Percentiles rank a stretch among this genome's conserved stretches.
phyloP scores from a whole-genome alignment of 768 basidiomycete species.

The Saitozyma podzolica region DNA sequence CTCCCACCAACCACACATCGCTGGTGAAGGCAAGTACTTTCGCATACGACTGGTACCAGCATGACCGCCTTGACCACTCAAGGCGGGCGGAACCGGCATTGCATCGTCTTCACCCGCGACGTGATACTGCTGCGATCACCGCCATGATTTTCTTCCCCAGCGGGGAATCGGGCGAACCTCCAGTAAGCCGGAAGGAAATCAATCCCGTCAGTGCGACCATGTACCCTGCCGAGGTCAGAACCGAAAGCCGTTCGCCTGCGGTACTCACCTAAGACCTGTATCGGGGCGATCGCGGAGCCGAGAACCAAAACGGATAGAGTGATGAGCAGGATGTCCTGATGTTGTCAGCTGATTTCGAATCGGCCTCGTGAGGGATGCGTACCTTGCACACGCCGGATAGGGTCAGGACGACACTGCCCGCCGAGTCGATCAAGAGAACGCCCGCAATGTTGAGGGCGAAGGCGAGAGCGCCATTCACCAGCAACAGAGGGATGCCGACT shows the following conservation, averaged over 20 bases:
- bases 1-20: too few relatives aligned
- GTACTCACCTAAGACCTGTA: conserved; percentile 10
- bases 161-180: conserved; percentile 1
- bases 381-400: conserved; percentile 15
- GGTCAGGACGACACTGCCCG: conserved; percentile 24
- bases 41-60: too few relatives aligned
- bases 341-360: background rate
- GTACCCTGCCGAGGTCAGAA: conserved; percentile 8
- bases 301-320: conserved; percentile 18
- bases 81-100: too few relatives aligned
- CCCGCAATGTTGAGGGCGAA: conserved; percentile 33
- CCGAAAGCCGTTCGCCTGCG: background rate
- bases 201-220: conserved; percentile 75
- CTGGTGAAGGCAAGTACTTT: too few relatives aligned
- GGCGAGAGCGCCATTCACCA: conserved; percentile 19
- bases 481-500: conserved; percentile 19
- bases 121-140: too few relatives aligned
- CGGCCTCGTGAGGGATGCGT: background rate
- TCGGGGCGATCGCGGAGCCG: conserved; percentile 11
- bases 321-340: conserved; percentile 21
- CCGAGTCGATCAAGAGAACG: conserved; percentile 29
- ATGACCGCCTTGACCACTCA: too few relatives aligned
- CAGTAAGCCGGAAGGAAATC: conserved; percentile 64
- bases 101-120: too few relatives aligned
- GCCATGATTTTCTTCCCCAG: too few relatives aligned